These are phyloP conservation scores for Diaporthe sp. DNA, from an alignment of 2,329 filamentous ascomycete species.

Conservation along the genomic window DNA sequence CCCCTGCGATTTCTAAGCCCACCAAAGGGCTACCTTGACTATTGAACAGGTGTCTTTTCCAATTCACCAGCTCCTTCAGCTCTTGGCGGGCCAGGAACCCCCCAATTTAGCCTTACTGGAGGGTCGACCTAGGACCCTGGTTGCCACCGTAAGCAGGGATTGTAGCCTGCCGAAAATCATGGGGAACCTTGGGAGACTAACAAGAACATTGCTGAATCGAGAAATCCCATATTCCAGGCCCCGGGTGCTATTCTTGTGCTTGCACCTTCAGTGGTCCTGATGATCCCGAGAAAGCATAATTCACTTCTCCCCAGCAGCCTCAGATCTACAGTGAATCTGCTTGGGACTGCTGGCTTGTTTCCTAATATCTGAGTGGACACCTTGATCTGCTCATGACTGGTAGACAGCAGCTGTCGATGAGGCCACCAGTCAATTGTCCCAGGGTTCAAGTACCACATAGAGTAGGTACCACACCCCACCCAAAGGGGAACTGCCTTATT, in stretches of 20 bases:
- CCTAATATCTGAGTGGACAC: not conserved
- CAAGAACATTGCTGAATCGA: slow-evolving; percentile 16
- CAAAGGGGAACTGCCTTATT: not conserved
- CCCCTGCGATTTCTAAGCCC: slow-evolving; percentile 33
- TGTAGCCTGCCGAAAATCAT: not conserved
- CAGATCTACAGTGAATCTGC: not conserved
- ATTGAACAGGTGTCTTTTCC: slow-evolving; percentile 39
- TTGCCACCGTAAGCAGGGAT: slow-evolving; percentile 31
- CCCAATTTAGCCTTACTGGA: slow-evolving; percentile 34
- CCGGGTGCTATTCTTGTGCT: not conserved
- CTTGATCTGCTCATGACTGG: not conserved
- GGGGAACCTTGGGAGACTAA: slow-evolving; percentile 10
- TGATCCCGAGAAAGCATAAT: not conserved
- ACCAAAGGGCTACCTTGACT: not conserved
- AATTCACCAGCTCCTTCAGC: slow-evolving; percentile 31
- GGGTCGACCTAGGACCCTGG: slow-evolving; percentile 28
- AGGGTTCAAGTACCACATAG: slow-evolving; percentile 14
- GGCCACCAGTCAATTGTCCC: not conserved
- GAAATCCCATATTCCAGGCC: slow-evolving; percentile 18
- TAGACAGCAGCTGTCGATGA: slow-evolving; percentile 13
- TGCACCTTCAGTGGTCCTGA: not conserved
- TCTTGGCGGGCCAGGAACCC: slow-evolving; percentile 25
- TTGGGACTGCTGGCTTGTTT: not conserved
- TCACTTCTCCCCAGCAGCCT: not conserved
- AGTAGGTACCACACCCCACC: slow-evolving; percentile 7